A percentile compares a stretch with the other conserved stretches of the same genome.
Conservation (phyloP, 441 rosid genomes). For the Erodium texanum region DNA sequence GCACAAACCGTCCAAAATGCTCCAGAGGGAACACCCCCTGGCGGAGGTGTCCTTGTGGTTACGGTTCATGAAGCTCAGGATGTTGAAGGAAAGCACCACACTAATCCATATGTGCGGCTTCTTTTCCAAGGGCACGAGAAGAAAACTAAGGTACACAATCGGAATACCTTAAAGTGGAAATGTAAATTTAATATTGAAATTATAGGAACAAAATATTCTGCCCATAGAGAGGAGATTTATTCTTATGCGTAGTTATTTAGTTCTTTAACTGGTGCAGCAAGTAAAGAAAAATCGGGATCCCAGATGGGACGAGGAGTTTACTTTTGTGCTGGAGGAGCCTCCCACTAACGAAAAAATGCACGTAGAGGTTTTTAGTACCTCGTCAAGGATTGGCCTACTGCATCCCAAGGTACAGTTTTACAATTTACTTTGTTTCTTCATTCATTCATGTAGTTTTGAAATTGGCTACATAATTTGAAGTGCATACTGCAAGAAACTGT, state of each 20-base stretch:
- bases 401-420: slow-evolving; percentile 6
- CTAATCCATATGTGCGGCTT: slow-evolving; percentile 69
- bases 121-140: slow-evolving; percentile 78
- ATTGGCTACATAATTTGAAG: background rate
- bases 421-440: background rate
- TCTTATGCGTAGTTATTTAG: background rate
- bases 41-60: slow-evolving; percentile 83
- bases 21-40: slow-evolving; percentile 74
- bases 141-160: slow-evolving; percentile 58
- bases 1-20: slow-evolving; percentile 54
- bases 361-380: background rate
- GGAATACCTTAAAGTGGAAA: background rate
- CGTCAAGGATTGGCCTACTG: slow-evolving; percentile 3
- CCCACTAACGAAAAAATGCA: slow-evolving; percentile 3
- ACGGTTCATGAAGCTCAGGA: slow-evolving; percentile 88
- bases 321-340: slow-evolving; percentile 2
- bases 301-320: background rate
- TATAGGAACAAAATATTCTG: background rate
- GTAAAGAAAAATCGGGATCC: slow-evolving; percentile 2
- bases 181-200: background rate
- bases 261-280: background rate
- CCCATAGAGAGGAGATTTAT: background rate
- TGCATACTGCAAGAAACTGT: background rate
- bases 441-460: background rate
- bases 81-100: slow-evolving; percentile 94